Percentiles rank a stretch among this genome's conserved stretches.
Conservation (phyloP, 2,329 filamentous ascomycete species). For the Sarocladium strictum region DNA sequence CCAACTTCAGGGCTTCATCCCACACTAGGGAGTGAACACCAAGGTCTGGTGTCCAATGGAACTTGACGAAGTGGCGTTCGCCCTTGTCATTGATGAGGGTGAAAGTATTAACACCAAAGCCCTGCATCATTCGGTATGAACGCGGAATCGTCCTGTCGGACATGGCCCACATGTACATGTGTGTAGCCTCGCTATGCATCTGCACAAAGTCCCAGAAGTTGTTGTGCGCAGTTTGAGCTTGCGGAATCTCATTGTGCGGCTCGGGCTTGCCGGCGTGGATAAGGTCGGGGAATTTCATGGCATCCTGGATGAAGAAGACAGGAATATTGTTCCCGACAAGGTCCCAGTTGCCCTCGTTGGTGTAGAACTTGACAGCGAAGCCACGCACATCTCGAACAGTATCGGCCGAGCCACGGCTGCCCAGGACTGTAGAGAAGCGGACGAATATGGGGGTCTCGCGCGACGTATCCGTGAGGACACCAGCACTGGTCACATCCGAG, state of each 20-base stretch:
- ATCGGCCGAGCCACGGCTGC: conserved; percentile 69
- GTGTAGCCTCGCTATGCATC: conserved; percentile 50
- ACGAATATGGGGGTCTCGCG: conserved; percentile 56
- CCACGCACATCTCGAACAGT: conserved; percentile 79
- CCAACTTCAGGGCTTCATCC: conserved; percentile 73
- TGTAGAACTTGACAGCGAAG: conserved; percentile 64
- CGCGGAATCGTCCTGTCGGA: conserved; percentile 67
- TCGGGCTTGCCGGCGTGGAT: conserved; percentile 61
- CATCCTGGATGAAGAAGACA: conserved; percentile 72
- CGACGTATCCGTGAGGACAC: conserved; percentile 43
- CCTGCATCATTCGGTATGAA: conserved; percentile 79
- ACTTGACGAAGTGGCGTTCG: conserved; percentile 69
- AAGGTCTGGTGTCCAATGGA: conserved; percentile 67
- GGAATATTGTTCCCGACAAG: conserved; percentile 70
- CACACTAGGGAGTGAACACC: conserved; percentile 72
- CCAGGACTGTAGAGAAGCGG: conserved; percentile 73
- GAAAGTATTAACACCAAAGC: conserved; percentile 78
- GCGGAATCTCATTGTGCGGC: conserved; percentile 64
- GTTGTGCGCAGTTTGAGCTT: conserved; percentile 46
- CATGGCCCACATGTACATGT: conserved; percentile 63
- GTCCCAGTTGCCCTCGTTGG: conserved; percentile 72
- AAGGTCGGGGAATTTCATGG: conserved; percentile 67
- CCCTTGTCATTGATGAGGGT: conserved; percentile 63
- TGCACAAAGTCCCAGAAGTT: conserved; percentile 67
- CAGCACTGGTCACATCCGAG: conserved; percentile 61